Percentiles rank a stretch among this genome's conserved stretches.
These are phyloP conservation scores for Aspergillus neotritici DNA, from an alignment of 2,329 filamentous ascomycete species.

Conservation along the genomic window DNA sequence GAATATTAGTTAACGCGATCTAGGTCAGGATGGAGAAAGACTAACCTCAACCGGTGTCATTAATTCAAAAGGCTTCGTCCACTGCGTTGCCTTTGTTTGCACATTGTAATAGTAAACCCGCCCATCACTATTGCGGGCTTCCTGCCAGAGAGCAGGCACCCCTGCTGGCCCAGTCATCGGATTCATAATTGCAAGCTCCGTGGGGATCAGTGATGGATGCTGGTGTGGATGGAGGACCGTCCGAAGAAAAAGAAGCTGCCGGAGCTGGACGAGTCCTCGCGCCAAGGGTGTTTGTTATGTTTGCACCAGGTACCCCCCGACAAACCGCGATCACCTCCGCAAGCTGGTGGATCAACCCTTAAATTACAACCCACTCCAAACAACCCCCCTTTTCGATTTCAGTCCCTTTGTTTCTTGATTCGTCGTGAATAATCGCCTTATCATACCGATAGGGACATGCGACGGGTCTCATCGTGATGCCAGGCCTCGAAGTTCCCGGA, in stretches of 20 bases:
- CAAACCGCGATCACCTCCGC: constrained; percentile 12
- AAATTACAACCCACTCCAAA: too few relatives aligned
- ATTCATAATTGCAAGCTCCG: constrained; percentile 24
- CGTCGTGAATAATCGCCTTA: background rate
- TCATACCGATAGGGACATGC: constrained; percentile 17
- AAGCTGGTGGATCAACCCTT: background rate
- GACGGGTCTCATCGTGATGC: constrained; percentile 26
- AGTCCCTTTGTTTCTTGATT: background rate
- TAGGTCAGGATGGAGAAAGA: constrained; percentile 7
- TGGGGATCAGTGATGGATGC: background rate
- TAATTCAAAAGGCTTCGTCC: constrained; percentile 87
- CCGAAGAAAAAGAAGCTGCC: constrained; percentile 22
- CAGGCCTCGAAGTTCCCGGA: constrained; percentile 32
- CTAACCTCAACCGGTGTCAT: constrained; percentile 75
- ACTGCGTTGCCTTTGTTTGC: constrained; percentile 80
- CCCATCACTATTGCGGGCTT: constrained; percentile 74
- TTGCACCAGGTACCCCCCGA: constrained; percentile 18
- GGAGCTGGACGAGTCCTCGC: constrained; percentile 15
- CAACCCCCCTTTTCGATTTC: too few relatives aligned
- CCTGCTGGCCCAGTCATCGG: constrained; percentile 56
- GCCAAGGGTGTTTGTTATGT: constrained; percentile 23
- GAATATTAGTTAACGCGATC: constrained; percentile 12
- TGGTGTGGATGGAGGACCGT: constrained; percentile 2
- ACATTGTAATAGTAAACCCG: constrained; percentile 88
- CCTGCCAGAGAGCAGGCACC: constrained; percentile 64